phyloP scores from a whole-genome alignment of 352 stramenopile species.

The Globisporangium spinosum region DNA sequence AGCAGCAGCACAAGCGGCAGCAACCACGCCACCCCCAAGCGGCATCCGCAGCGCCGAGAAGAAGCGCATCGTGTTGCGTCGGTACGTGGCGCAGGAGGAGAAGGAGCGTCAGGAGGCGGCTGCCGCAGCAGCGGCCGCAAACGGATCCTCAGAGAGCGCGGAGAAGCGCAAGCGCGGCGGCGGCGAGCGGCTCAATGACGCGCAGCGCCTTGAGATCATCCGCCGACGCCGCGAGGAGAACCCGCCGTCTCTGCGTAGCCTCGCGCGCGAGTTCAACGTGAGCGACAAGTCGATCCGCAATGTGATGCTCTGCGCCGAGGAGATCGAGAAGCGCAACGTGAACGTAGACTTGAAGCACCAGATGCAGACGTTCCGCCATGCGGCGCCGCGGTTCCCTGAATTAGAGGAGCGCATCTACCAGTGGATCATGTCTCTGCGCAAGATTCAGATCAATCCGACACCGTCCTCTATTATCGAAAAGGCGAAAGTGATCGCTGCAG shows the following conservation, averaged over 20 bases:
- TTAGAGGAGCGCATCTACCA: conserved; percentile 14
- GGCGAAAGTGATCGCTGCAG: conserved; percentile 7
- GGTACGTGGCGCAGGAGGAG: conserved; percentile 17
- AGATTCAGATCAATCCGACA: conserved; percentile 12
- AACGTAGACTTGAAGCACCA: conserved; percentile 14
- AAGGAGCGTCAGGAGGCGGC: conserved; percentile 6
- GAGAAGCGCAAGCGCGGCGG: conserved; percentile 19
- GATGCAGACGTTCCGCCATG: conserved; percentile 14
- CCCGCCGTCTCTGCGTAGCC: conserved; percentile 18
- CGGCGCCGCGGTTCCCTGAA: conserved; percentile 15
- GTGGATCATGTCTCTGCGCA: conserved; percentile 12
- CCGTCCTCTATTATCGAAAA: conserved; percentile 17
- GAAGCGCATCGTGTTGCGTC: conserved; percentile 14
- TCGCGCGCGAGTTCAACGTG: conserved; percentile 18
- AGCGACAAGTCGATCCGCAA: conserved; percentile 20
- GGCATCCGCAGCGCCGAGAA: conserved; percentile 6
- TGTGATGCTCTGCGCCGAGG: conserved; percentile 12
- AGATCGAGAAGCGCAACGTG: conserved; percentile 18
- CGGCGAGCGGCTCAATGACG: conserved; percentile 18
- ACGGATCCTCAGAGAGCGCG: neutral
- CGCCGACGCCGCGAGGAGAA: conserved; percentile 12
- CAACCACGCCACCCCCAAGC: neutral
- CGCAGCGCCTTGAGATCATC: conserved; percentile 22
- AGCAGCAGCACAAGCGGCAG: neutral
- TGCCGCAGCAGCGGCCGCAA: neutral